phyloP scores from a whole-genome alignment of 345 rosid genomes.

The Citrus trifoliata region DNA sequence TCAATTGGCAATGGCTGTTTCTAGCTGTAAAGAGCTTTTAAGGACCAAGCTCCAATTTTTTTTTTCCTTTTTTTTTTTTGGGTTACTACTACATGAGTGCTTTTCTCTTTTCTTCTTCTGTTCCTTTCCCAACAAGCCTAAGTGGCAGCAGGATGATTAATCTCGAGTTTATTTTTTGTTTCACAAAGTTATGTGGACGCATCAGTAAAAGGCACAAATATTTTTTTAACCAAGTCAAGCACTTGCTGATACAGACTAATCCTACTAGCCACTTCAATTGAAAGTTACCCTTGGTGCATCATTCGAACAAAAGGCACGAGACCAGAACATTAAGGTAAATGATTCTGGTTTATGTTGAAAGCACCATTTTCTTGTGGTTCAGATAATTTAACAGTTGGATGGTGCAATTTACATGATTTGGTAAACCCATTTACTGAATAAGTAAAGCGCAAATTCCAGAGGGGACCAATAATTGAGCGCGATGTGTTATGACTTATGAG shows the following conservation, averaged over 20 bases:
- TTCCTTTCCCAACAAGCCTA: conserved; percentile 24
- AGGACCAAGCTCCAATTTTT: background rate
- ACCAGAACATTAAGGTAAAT: background rate
- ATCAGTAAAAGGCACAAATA: background rate
- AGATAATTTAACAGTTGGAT: background rate
- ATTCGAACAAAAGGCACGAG: no score
- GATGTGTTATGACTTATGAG: background rate
- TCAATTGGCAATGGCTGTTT: conserved; percentile 18
- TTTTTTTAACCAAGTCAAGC: background rate
- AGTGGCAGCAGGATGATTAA: background rate
- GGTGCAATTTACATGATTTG: background rate
- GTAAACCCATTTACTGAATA: background rate
- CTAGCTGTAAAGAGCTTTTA: conserved; percentile 34
- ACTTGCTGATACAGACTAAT: background rate
- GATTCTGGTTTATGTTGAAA: background rate
- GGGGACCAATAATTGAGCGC: conserved; percentile 6
- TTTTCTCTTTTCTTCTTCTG: background rate
- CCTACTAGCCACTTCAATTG: background rate
- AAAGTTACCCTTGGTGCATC: background rate
- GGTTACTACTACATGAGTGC: background rate
- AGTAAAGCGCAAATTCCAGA: background rate
- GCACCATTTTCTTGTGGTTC: background rate
- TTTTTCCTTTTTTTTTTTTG: background rate
- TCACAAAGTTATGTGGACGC: background rate
- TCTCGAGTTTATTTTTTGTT: background rate